A percentile compares a stretch with the other conserved stretches of the same genome.
These are phyloP conservation scores for Platanthera zijinensis DNA, from an alignment of 106 monocot genomes.

Conservation along the genomic window DNA sequence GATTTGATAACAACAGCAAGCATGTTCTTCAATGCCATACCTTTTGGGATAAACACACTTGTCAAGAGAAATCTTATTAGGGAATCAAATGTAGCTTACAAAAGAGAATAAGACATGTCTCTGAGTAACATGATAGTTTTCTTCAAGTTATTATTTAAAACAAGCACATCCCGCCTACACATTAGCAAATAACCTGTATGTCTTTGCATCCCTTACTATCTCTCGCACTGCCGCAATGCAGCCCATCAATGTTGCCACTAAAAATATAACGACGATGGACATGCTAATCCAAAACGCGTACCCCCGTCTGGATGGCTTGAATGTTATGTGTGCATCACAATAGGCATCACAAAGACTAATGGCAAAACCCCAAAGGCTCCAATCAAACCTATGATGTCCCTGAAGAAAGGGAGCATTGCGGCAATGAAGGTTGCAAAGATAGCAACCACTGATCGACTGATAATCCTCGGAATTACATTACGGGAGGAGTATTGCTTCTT, in stretches of 20 bases:
- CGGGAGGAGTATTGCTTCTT: constrained; percentile 49
- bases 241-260: constrained; percentile 28
- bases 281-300: constrained; percentile 65
- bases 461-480: constrained; percentile 64
- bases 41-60: too few relatives aligned
- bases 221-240: constrained; percentile 33
- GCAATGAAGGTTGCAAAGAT: constrained; percentile 43
- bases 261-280: constrained; percentile 38
- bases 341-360: constrained; percentile 71
- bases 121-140: too few relatives aligned
- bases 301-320: constrained; percentile 42
- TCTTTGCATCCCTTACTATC: constrained; percentile 9
- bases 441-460: constrained; percentile 45
- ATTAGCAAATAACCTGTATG: constrained; percentile 16
- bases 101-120: too few relatives aligned
- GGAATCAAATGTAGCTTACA: too few relatives aligned
- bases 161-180: too few relatives aligned
- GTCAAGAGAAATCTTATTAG: too few relatives aligned
- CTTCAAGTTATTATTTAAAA: too few relatives aligned
- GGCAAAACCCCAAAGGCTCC: constrained; percentile 83
- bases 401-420: constrained; percentile 92
- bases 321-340: constrained; percentile 62
- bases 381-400: constrained; percentile 69
- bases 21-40: too few relatives aligned
- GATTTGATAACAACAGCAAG: too few relatives aligned